phyloP scores from a whole-genome alignment of 2,329 filamentous ascomycete species.

The Cercospora nicotianae region DNA sequence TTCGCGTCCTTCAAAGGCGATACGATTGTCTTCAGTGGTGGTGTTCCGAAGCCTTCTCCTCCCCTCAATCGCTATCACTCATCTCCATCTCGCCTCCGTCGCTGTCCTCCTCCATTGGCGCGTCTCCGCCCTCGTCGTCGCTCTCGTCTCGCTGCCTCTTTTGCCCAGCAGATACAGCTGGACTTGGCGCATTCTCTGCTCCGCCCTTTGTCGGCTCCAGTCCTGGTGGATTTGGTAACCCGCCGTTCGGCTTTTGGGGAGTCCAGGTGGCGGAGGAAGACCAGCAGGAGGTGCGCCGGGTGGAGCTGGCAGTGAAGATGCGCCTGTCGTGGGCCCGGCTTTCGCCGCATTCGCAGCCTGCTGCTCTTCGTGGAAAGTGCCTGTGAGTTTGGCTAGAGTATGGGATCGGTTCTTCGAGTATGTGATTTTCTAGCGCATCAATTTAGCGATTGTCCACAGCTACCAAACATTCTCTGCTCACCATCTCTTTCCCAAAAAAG shows the following conservation, averaged over 20 bases:
- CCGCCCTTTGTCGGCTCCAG: constrained; percentile 41
- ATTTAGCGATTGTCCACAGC: constrained; percentile 16
- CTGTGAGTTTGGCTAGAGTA: constrained; percentile 85
- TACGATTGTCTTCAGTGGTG: not conserved
- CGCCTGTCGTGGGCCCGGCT: constrained; percentile 13
- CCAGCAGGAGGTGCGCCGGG: constrained; percentile 31
- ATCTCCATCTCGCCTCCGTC: constrained; percentile 61
- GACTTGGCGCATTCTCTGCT: constrained; percentile 51
- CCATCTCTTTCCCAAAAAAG: constrained; percentile 82
- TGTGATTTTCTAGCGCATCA: constrained; percentile 68
- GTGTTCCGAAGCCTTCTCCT: not conserved
- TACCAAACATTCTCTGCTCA: constrained; percentile 47
- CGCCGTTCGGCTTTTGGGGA: constrained; percentile 34
- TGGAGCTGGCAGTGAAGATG: constrained; percentile 22
- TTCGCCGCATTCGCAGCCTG: constrained; percentile 45
- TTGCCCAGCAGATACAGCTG: constrained; percentile 54
- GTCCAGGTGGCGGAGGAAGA: constrained; percentile 29
- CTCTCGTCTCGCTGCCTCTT: constrained; percentile 46
- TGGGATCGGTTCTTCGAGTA: constrained; percentile 91
- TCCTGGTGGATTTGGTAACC: constrained; percentile 30
- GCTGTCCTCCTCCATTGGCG: constrained; percentile 50
- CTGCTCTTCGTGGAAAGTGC: constrained; percentile 68
- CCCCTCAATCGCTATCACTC: constrained; percentile 61
- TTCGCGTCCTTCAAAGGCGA: not conserved
- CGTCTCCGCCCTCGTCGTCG: constrained; percentile 43